Evolutionary conservation across 106 monocot species (phyloP).

Genomic region (Allium fistulosum): DNA sequence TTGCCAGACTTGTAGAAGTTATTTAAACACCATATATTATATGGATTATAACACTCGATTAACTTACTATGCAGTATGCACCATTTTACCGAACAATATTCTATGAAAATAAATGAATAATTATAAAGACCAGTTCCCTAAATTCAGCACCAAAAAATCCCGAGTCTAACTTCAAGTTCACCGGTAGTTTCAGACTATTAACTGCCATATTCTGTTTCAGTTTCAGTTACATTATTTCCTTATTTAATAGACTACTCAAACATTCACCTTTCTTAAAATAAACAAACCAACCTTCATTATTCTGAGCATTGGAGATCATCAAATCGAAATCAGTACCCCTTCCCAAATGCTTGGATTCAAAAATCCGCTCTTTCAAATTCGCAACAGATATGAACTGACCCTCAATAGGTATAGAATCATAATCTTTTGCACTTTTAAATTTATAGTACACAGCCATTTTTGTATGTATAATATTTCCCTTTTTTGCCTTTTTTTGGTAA

Average conservation of each 20-base stretch:
- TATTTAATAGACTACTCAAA: conserved; percentile 1
- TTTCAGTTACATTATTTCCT: not conserved
- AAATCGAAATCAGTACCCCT: conserved; percentile 97
- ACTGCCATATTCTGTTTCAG: too few relatives aligned
- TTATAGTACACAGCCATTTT: conserved; percentile 97
- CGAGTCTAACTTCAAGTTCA: too few relatives aligned
- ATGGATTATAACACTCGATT: too few relatives aligned
- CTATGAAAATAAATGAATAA: too few relatives aligned
- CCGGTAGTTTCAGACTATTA: too few relatives aligned
- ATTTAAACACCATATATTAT: too few relatives aligned
- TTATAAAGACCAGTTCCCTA: too few relatives aligned
- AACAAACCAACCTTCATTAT: conserved; percentile 90
- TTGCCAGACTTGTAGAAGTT: too few relatives aligned
- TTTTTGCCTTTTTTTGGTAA: not conserved
- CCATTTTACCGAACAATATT: too few relatives aligned
- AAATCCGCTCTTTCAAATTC: conserved; percentile 94
- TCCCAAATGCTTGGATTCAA: conserved; percentile 97
- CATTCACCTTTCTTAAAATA: not conserved
- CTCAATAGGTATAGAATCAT: conserved; percentile 83
- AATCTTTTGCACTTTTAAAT: conserved; percentile 99
- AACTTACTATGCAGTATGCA: too few relatives aligned
- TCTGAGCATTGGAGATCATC: conserved; percentile 94
- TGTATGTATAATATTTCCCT: not conserved
- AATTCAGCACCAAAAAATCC: too few relatives aligned
- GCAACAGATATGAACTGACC: conserved; percentile 97